Evolutionary conservation across 805 yeast species (phyloP), one percentile per base, ranked within the genome.

Genomic region (Hanseniaspora pseudoguilliermondii): DNA sequence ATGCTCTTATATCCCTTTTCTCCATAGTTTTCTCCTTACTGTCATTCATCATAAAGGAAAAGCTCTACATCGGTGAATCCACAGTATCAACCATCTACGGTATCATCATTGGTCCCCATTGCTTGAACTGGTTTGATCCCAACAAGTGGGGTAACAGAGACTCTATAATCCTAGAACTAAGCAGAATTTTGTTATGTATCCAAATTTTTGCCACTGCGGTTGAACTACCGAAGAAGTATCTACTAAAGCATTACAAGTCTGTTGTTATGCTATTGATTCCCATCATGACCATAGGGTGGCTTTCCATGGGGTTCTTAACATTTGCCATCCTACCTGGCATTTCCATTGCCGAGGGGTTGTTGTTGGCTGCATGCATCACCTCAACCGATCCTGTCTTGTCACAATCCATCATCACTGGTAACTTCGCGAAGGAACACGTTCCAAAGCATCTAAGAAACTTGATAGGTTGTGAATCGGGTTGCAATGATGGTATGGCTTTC

Each of bases 371-470:
- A 1, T 88, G 96, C 66, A 82, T 89, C 47, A 90, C 96, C 0
- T 96, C 96, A 2, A 90, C 97, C 0, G 97, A 89, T 70, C 97
- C 97, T 7, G 93, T 89, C 43, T 75, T 89, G 64, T 96, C 96
- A 2, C 93, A 95, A 18, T 95, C 96, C 2, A 95, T 89, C 40
- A 96, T 89, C 11, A 95, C 86, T 63, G 91, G 95, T 56, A 84
- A 85, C 63, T 86, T 86, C 64, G 91, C 93, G 15, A 78, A 77
- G 63, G 75, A 91, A 49, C 58, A 55, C 34, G 90, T 86, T 40
- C 91, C 95, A 2, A 91, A 89, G n/a, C 95, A 86, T 67, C 73
- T 86, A 68, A 73, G 90, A 60, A 84, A 86, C 64, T 68, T 86
- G 49, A 70, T 86, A 32, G 77, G 86, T 34, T 90, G 93, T 1